phyloP scores from a whole-genome alignment of 768 basidiomycete genomes.

The Tylopilus sp. region DNA sequence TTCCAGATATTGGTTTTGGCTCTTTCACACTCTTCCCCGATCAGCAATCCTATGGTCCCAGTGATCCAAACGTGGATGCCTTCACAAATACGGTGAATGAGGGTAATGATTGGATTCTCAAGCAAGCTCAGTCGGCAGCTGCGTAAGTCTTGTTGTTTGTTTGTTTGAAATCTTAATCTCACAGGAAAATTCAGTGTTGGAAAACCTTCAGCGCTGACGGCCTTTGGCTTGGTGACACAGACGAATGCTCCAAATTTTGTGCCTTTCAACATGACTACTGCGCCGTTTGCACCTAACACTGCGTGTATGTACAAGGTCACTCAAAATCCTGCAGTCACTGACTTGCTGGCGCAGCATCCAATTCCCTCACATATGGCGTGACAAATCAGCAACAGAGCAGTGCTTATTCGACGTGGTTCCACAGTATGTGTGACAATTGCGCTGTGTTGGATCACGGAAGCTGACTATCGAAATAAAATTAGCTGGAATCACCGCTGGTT shows the following conservation, averaged over 20 bases:
- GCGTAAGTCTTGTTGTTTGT: constrained; percentile 35
- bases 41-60: constrained; percentile 51
- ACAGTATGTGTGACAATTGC: constrained; percentile 35
- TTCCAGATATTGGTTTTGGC: constrained; percentile 54
- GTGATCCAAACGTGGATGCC: constrained; percentile 46
- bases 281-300: constrained; percentile 40
- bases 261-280: constrained; percentile 54
- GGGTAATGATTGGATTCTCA: constrained; percentile 54
- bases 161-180: neutral
- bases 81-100: constrained; percentile 51
- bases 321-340: neutral
- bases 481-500: constrained; percentile 41
- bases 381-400: constrained; percentile 50
- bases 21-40: constrained; percentile 70
- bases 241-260: constrained; percentile 50
- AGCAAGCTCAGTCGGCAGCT: constrained; percentile 41
- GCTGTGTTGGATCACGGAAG: neutral
- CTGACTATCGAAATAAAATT: constrained; percentile 7
- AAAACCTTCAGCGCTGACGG: constrained; percentile 53
- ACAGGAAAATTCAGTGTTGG: constrained; percentile 36
- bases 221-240: constrained; percentile 63
- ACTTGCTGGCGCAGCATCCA: constrained; percentile 12
- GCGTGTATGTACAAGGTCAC: constrained; percentile 17
- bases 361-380: constrained; percentile 42
- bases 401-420: constrained; percentile 54